phyloP scores from a whole-genome alignment of 305 asterid species.

The Fraxinus paxiana region DNA sequence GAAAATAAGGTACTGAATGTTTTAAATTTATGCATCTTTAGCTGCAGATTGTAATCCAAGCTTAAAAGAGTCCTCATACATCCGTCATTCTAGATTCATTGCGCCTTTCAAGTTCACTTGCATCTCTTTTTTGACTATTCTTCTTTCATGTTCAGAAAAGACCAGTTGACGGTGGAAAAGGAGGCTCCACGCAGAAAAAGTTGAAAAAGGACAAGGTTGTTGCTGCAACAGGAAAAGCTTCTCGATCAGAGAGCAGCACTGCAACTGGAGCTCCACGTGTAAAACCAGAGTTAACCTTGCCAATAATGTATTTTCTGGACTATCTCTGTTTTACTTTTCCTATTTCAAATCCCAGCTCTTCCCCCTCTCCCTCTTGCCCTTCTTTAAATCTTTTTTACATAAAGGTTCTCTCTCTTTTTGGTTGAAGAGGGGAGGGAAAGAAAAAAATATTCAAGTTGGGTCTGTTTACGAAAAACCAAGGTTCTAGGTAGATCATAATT shows the following conservation, averaged over 20 bases:
- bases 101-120: constrained; percentile 16
- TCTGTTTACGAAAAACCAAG: neutral
- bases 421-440: neutral
- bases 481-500: neutral
- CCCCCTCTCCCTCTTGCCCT: neutral
- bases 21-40: constrained; percentile 17
- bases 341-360: neutral
- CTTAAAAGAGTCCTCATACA: neutral
- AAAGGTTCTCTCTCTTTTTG: neutral
- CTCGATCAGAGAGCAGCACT: constrained; percentile 59
- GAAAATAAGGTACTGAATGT: constrained; percentile 64
- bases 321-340: constrained; percentile 5
- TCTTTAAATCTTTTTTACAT: neutral
- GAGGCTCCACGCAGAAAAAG: constrained; percentile 63
- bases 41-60: constrained; percentile 19
- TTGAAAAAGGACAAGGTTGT: constrained; percentile 73
- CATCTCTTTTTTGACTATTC: constrained; percentile 18
- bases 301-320: constrained; percentile 55
- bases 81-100: neutral
- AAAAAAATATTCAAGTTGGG: neutral
- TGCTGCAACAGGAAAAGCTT: constrained; percentile 61
- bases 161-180: constrained; percentile 71
- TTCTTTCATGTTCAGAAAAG: constrained; percentile 48
- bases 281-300: constrained; percentile 76
- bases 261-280: constrained; percentile 75